A percentile compares a stretch with the other conserved stretches of the same genome.
Evolutionary conservation across 768 basidiomycete species (phyloP).

Genomic region (Termitomyces sp.): DNA sequence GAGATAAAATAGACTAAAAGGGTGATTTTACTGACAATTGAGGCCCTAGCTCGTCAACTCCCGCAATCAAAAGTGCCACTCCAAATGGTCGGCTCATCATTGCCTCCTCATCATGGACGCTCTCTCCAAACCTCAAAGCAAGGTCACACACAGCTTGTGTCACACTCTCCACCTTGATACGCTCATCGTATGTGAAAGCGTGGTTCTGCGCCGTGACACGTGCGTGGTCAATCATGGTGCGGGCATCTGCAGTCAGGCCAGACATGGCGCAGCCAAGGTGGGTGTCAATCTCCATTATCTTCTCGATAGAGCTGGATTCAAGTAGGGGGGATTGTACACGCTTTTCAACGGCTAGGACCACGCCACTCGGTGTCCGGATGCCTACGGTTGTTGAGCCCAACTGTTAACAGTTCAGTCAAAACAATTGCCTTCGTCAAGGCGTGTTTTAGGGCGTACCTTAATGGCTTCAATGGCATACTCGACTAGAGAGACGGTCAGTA

Average conservation of each 20-base stretch:
- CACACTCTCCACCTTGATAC: conserved; percentile 94
- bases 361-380: conserved; percentile 84
- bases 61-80: conserved; percentile 96
- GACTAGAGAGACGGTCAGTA: conserved; percentile 36
- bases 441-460: conserved; percentile 51
- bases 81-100: conserved; percentile 99
- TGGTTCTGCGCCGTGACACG: conserved; percentile 96
- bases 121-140: conserved; percentile 95
- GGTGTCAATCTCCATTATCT: conserved; percentile 98
- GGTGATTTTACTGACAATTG: conserved; percentile 64
- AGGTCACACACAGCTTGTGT: conserved; percentile 98
- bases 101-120: conserved; percentile 97
- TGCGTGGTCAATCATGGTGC: conserved; percentile 99
- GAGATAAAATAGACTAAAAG: not conserved
- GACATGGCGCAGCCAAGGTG: conserved; percentile 99
- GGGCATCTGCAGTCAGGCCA: conserved; percentile 92
- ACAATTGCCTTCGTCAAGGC: not conserved
- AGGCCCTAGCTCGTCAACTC: conserved; percentile 91
- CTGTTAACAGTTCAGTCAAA: conserved; percentile 34
- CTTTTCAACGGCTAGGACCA: conserved; percentile 95
- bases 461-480: conserved; percentile 99
- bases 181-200: conserved; percentile 93
- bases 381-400: conserved; percentile 98
- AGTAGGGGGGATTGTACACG: conserved; percentile 95
- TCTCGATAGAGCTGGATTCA: conserved; percentile 94